Conservation (phyloP, 1,139 yeast genomes). For the Kodamaea suecica region DNA sequence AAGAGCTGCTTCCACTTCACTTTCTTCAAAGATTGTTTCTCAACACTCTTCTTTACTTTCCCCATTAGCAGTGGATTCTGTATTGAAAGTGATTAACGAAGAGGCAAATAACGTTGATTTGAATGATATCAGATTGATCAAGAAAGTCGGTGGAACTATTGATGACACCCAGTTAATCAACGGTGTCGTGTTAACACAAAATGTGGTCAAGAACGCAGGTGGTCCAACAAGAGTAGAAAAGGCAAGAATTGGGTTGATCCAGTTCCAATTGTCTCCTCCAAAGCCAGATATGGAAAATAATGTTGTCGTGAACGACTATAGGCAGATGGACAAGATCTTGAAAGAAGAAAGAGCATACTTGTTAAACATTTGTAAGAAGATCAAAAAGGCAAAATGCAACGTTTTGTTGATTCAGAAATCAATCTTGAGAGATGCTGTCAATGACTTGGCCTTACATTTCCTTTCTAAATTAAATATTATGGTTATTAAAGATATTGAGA, state of each 20-base stretch:
- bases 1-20: slow-evolving; percentile 91
- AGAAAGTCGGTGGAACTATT: slow-evolving; percentile 95
- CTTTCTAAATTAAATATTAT: slow-evolving; percentile 85
- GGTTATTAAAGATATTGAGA: slow-evolving; percentile 93
- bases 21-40: slow-evolving; percentile 91
- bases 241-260: slow-evolving; percentile 88
- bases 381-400: slow-evolving; percentile 95
- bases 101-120: slow-evolving; percentile 72
- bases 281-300: slow-evolving; percentile 98
- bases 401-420: slow-evolving; percentile 92
- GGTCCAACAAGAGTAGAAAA: slow-evolving; percentile 96
- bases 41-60: slow-evolving; percentile 84
- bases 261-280: slow-evolving; percentile 97
- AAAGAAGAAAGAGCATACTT: slow-evolving; percentile 96
- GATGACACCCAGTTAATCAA: slow-evolving; percentile 92
- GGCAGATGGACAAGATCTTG: slow-evolving; percentile 98
- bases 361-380: slow-evolving; percentile 90
- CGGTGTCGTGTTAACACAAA: slow-evolving; percentile 92
- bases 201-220: slow-evolving; percentile 83
- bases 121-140: slow-evolving; percentile 81
- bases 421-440: slow-evolving; percentile 94
- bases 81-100: slow-evolving; percentile 66
- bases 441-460: slow-evolving; percentile 93
- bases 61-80: slow-evolving; percentile 94
- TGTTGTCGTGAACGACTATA: slow-evolving; percentile 93